phyloP scores from a whole-genome alignment of 768 basidiomycete genomes.

The Rhizopogon vinicolor region DNA sequence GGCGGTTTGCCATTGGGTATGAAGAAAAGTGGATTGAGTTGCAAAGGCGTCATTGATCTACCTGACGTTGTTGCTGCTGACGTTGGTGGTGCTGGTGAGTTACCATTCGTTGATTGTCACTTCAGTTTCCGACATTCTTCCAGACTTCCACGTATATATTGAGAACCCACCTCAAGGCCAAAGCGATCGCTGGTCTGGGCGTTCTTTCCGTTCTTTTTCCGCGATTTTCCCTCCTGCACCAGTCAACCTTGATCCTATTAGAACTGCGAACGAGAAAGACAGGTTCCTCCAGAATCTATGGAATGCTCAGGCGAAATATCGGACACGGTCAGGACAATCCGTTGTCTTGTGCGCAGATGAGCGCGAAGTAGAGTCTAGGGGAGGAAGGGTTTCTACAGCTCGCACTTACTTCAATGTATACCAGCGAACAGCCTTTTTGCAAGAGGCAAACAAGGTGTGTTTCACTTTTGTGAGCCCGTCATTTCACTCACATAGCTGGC shows the following conservation, averaged over 20 bases:
- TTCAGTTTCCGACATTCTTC: not conserved
- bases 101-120: not conserved
- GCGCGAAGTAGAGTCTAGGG: slow-evolving; percentile 66
- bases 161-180: slow-evolving; percentile 81
- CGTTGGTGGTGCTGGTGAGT: slow-evolving; percentile 77
- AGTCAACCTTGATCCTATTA: slow-evolving; percentile 59
- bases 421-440: slow-evolving; percentile 72
- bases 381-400: slow-evolving; percentile 59
- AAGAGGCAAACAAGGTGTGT: slow-evolving; percentile 73
- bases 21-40: slow-evolving; percentile 79
- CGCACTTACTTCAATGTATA: slow-evolving; percentile 90
- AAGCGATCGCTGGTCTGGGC: slow-evolving; percentile 82
- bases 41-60: slow-evolving; percentile 81
- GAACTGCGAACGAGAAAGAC: slow-evolving; percentile 64
- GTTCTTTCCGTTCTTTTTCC: slow-evolving; percentile 75
- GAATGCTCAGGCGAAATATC: slow-evolving; percentile 78
- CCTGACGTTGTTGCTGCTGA: slow-evolving; percentile 82
- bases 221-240: slow-evolving; percentile 75
- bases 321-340: slow-evolving; percentile 69
- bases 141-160: slow-evolving; percentile 84
- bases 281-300: slow-evolving; percentile 88
- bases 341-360: slow-evolving; percentile 70
- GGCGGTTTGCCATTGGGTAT: slow-evolving; percentile 57
- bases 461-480: not conserved
- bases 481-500: slow-evolving; percentile 4